phyloP scores from a whole-genome alignment of 257 asterid genomes.

The Hygrophila difformis region DNA sequence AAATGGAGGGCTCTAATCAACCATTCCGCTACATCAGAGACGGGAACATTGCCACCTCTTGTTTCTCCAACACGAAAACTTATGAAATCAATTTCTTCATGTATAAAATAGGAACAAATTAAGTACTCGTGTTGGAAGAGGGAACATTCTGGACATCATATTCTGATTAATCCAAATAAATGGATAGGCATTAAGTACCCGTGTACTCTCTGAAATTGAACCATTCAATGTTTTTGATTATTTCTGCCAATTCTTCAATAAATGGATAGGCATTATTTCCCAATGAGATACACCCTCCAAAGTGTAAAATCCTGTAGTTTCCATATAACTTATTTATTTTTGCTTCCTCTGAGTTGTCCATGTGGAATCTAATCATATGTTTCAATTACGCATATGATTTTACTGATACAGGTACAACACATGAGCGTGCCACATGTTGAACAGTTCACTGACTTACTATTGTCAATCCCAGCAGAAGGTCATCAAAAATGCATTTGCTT shows the following conservation, averaged over 20 bases:
- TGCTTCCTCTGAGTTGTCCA: constrained; percentile 1
- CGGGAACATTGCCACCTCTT: too few relatives aligned
- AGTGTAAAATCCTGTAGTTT: neutral
- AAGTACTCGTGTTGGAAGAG: too few relatives aligned
- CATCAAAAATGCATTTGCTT: constrained; percentile 65
- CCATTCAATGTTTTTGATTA: neutral
- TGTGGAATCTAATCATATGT: neutral
- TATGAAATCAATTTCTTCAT: too few relatives aligned
- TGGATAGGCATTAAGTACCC: too few relatives aligned
- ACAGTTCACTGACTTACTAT: constrained; percentile 72
- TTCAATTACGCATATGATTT: constrained; percentile 7
- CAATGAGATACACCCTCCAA: neutral
- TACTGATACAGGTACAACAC: constrained; percentile 75
- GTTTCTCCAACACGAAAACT: too few relatives aligned
- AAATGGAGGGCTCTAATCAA: too few relatives aligned
- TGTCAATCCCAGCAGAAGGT: constrained; percentile 73
- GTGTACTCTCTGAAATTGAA: neutral
- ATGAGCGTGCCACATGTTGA: constrained; percentile 75
- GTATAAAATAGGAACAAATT: too few relatives aligned
- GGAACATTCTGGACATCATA: too few relatives aligned
- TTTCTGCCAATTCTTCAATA: too few relatives aligned
- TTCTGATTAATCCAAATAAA: too few relatives aligned
- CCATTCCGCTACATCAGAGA: too few relatives aligned
- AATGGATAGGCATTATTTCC: neutral
- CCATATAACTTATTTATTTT: constrained; percentile 1